A percentile compares a stretch with the other conserved stretches of the same genome.
Conservation (phyloP, 768 basidiomycete genomes). For the Naganishia randhawae region DNA sequence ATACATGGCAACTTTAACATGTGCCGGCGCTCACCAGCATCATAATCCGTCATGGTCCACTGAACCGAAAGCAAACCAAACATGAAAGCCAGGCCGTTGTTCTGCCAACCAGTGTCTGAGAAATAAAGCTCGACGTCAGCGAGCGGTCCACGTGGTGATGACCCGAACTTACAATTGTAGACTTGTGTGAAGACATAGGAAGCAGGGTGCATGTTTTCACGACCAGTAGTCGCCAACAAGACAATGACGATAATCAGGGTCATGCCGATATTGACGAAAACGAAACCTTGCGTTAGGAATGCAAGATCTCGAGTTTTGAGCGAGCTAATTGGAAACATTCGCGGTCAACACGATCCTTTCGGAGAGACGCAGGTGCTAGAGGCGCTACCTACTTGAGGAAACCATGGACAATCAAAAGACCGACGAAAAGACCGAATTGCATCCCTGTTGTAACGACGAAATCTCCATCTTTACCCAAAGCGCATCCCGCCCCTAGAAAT, state of each 20-base stretch:
- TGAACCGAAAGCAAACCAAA: slow-evolving; percentile 82
- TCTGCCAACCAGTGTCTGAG: slow-evolving; percentile 67
- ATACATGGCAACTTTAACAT: slow-evolving; percentile 37
- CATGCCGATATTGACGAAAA: slow-evolving; percentile 77
- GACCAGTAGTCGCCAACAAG: slow-evolving; percentile 62
- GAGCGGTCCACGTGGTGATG: neutral
- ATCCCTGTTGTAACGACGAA: slow-evolving; percentile 66
- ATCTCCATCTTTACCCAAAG: slow-evolving; percentile 55
- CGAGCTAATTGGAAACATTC: slow-evolving; percentile 30
- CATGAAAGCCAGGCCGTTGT: slow-evolving; percentile 73
- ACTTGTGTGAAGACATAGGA: slow-evolving; percentile 72
- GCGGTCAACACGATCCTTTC: slow-evolving; percentile 3
- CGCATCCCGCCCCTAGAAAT: slow-evolving; percentile 27
- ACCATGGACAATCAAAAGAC: slow-evolving; percentile 73
- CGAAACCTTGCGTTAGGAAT: slow-evolving; percentile 60
- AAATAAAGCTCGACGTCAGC: neutral
- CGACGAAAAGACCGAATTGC: slow-evolving; percentile 72
- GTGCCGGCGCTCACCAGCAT: slow-evolving; percentile 5
- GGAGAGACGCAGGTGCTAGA: neutral
- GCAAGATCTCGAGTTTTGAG: slow-evolving; percentile 69
- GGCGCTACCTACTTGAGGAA: slow-evolving; percentile 57
- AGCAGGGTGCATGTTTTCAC: slow-evolving; percentile 74
- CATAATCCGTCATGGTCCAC: slow-evolving; percentile 55
- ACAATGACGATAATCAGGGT: slow-evolving; percentile 80
- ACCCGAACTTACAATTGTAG: slow-evolving; percentile 55